Evolutionary conservation across 768 basidiomycete genomes (phyloP), one percentile per base, ranked within the genome.

Genomic region (Phylloporus sp.): DNA sequence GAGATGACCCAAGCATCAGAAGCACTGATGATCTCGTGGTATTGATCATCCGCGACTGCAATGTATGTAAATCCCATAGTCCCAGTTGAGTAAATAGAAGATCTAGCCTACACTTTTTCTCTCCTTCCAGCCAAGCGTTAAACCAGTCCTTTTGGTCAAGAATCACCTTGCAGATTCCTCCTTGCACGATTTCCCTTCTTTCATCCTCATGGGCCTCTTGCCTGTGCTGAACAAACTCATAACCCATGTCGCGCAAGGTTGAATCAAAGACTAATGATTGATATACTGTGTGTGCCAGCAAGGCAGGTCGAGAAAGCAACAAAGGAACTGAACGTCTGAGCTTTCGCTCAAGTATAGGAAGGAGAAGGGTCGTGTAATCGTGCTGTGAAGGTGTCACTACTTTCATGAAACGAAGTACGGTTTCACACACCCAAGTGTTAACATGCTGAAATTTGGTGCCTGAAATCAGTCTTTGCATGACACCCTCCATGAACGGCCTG

Each of bases 221-320:
- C 45, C 47, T 70, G 64, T 54, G 58, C 8, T 55, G 61, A 16
- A 65, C 65, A 12, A 88, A 69, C 26, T 70, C 71, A 62, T 92
- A 97, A 0, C 87, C 90, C 65, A 84, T 81, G 56, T 88, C 88
- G 16, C 74, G 70, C 32, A 97, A 63, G 20, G 84, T 76, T 24
- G 85, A 81, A 68, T 99, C 97, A 58, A 98, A 99, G 0, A 84
- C 69, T 4, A 98, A 73, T 0, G 94, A 82, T 67, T 98, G 92
- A 65, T 95, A 95, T 43, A 98, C 87, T 1, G 94, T 97, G 63
- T 99, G 95, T 2, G 97, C 97, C 7, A 99, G 75, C 20, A 98
- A 71, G 0, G 93, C 82, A 0, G 97, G 90, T 57, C 86, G 83
- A 2, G 81, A 71, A 5, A 98, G 71, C 11, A 98, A 70, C 18